Conservation (phyloP, 495 filamentous ascomycete genomes). For the Aspergillus sclerotioniger region DNA sequence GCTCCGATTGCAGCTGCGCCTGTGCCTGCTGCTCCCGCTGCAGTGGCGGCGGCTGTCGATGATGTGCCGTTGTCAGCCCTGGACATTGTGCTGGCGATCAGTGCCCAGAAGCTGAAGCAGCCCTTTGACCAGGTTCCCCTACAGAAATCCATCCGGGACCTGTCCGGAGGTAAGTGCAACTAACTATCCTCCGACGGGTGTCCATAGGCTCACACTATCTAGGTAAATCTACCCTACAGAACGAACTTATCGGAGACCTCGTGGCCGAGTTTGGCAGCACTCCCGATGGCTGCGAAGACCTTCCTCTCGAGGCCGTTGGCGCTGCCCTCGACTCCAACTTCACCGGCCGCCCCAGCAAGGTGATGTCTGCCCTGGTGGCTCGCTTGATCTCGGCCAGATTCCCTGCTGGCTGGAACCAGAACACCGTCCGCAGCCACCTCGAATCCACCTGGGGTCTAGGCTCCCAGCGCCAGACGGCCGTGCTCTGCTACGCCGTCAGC, state of each 20-base stretch:
- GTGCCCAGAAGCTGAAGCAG: not conserved
- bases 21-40: not conserved
- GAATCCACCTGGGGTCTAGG: not conserved
- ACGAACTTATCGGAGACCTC: conserved; percentile 89
- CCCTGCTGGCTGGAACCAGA: not conserved
- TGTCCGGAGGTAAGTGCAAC: conserved; percentile 71
- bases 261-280: conserved; percentile 97
- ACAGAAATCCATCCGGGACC: not conserved
- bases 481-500: not conserved
- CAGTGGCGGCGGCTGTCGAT: not conserved
- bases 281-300: conserved; percentile 96
- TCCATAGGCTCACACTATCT: conserved; percentile 73
- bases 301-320: conserved; percentile 90
- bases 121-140: not conserved
- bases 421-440: not conserved
- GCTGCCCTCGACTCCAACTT: conserved; percentile 55
- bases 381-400: conserved; percentile 60
- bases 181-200: conserved; percentile 77
- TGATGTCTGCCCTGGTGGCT: conserved; percentile 85
- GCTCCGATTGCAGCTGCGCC: not conserved
- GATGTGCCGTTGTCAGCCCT: not conserved
- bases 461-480: not conserved
- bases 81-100: not conserved
- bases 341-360: conserved; percentile 95
- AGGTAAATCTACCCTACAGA: conserved; percentile 95